Percentiles rank a stretch among this genome's conserved stretches.
phyloP scores from a whole-genome alignment of 306 rosid genomes.

The Acacia melanoxylon region DNA sequence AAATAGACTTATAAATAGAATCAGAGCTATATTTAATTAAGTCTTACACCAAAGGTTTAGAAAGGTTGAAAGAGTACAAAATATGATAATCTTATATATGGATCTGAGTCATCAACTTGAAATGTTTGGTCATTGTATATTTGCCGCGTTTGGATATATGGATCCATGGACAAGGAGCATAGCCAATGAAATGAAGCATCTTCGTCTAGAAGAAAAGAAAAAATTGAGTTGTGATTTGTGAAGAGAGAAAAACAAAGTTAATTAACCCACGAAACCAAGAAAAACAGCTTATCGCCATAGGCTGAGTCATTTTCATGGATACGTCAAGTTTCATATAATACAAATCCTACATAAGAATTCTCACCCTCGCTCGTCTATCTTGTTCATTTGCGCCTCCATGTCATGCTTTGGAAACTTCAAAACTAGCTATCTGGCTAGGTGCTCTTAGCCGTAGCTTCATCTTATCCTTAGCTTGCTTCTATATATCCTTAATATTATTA shows the following conservation, averaged over 20 bases:
- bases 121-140: constrained; percentile 21
- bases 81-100: background rate
- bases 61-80: too few species aligned
- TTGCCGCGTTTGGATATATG: constrained; percentile 19
- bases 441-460: background rate
- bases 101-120: constrained; percentile 12
- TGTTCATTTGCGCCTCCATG: background rate
- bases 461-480: background rate
- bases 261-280: background rate
- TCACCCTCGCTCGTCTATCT: constrained; percentile 7
- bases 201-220: background rate
- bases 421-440: background rate
- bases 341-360: constrained; percentile 16
- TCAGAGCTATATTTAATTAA: too few species aligned
- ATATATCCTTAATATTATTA: too few species aligned
- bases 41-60: too few species aligned
- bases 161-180: constrained; percentile 24
- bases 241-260: background rate
- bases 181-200: background rate
- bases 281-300: background rate
- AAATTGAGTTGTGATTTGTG: background rate
- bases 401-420: constrained; percentile 32
- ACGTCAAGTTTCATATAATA: constrained; percentile 13
- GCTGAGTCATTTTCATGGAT: constrained; percentile 18
- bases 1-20: too few species aligned